Percentiles rank a stretch among this genome's conserved stretches.
phyloP scores from a whole-genome alignment of 495 filamentous ascomycete genomes.

The Corynascus novoguineensis region DNA sequence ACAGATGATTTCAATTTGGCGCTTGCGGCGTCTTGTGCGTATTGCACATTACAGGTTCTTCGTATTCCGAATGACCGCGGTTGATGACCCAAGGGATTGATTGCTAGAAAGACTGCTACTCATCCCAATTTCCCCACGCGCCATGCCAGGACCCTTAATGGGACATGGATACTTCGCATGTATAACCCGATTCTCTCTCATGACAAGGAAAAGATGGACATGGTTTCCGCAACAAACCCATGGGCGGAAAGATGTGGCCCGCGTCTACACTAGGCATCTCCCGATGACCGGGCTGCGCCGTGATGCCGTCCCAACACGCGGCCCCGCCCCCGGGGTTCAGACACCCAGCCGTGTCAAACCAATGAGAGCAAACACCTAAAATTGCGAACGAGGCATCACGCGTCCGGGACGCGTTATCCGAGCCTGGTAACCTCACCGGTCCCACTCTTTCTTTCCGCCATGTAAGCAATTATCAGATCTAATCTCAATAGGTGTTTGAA shows the following conservation, averaged over 20 bases:
- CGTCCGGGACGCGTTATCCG: background rate
- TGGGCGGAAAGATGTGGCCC: background rate
- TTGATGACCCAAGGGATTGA: too few species aligned
- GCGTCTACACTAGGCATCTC: background rate
- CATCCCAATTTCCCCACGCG: too few species aligned
- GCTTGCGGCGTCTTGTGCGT: too few species aligned
- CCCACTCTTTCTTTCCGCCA: background rate
- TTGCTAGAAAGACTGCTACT: too few species aligned
- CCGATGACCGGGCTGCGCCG: background rate
- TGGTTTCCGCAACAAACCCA: background rate
- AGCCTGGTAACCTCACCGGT: background rate
- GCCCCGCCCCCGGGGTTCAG: background rate
- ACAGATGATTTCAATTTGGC: background rate
- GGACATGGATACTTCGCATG: too few species aligned
- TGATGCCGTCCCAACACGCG: background rate
- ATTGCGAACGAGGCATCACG: background rate
- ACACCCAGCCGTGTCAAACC: background rate
- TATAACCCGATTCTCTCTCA: too few species aligned
- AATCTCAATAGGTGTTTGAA: conserved; percentile 1
- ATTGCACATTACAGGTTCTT: too few species aligned
- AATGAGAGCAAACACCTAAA: background rate
- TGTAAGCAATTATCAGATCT: background rate
- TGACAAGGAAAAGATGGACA: background rate
- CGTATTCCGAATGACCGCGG: too few species aligned
- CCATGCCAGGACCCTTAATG: too few species aligned